Base-by-base conservation (phyloP, 805 yeast species). In the Metschnikowia amazonensis region DNA sequence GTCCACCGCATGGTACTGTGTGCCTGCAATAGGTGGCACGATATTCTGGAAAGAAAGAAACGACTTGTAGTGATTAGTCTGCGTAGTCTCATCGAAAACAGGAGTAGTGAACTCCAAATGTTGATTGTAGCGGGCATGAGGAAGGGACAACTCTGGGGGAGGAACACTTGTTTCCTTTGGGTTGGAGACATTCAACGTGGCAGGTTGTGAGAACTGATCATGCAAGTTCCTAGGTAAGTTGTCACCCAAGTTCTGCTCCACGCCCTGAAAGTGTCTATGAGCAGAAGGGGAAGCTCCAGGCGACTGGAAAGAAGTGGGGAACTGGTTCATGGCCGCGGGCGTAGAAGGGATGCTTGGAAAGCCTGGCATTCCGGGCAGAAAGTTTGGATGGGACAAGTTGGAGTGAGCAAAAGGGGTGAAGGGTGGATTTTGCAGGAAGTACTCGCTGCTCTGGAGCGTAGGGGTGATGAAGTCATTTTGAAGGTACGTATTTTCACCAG, bases 21-120 rank as follows among this genome's bases (percentile, higher is more conserved):
- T 79, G 0, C 92, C 86, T 0, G 95, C 83, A 11, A 81, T 70
- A 3, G 98, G 98, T 4, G 98, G 96, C 9, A 80, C 75, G 1
- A 88, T 83, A 58, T 88, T 81, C 60, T 82, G 81, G 56, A 86
- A 81, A 1, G 97, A 85, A 40, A 76, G 74, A 64, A 87, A 90
- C 1, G 78, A 62, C 36, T 63, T 64, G 51, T 67, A 52, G 17
- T 46, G 47, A 13, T 17, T 18, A 5, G 48, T 9, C 16, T 21
- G 30, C 16, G 49, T 53, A 37, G 33, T 33, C 8, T 37, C 47
- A 39, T 41, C 54, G 10, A 21, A 37, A 14, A 41, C 45, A 20
- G 55, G 53, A 36, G 55, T 39, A 38, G 48, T 28, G 36, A 40
- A 54, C 35, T 52, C 58, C 35, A 36, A 39, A 21, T 52, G 53